Conservation (phyloP, 2,329 filamentous ascomycete species). For the Thelonectria blattea region DNA sequence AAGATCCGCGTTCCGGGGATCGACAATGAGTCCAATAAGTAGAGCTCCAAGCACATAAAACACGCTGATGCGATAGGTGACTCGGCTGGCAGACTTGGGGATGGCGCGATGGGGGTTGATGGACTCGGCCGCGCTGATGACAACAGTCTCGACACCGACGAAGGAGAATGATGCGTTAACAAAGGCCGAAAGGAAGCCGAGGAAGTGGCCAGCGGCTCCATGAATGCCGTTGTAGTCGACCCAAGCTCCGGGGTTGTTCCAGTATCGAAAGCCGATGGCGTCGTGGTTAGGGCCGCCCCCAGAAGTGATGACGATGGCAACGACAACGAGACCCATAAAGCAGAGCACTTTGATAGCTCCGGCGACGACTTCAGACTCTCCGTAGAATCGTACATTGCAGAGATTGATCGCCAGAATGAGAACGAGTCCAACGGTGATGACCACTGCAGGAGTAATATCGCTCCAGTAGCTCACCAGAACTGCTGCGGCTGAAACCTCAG, state of each 20-base stretch:
- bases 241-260: constrained; percentile 52
- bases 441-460: constrained; percentile 32
- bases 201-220: constrained; percentile 57
- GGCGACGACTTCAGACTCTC: constrained; percentile 67
- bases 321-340: constrained; percentile 63
- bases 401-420: constrained; percentile 63
- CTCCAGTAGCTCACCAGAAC: constrained; percentile 34
- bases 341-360: constrained; percentile 65
- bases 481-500: constrained; percentile 32
- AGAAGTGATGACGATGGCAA: constrained; percentile 61
- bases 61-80: constrained; percentile 63
- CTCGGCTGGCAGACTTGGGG: constrained; percentile 64
- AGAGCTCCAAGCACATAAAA: constrained; percentile 66
- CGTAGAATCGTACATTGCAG: constrained; percentile 63
- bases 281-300: constrained; percentile 60
- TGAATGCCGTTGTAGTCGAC: constrained; percentile 52
- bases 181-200: constrained; percentile 61
- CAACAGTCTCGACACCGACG: constrained; percentile 45
- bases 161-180: constrained; percentile 63
- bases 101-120: constrained; percentile 66
- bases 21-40: constrained; percentile 63
- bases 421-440: constrained; percentile 60
- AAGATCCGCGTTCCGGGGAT: constrained; percentile 68
- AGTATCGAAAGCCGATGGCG: constrained; percentile 50
- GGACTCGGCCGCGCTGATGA: constrained; percentile 67